Conservation (phyloP, 805 yeast genomes). For the Sugiyamaella floridensis region DNA sequence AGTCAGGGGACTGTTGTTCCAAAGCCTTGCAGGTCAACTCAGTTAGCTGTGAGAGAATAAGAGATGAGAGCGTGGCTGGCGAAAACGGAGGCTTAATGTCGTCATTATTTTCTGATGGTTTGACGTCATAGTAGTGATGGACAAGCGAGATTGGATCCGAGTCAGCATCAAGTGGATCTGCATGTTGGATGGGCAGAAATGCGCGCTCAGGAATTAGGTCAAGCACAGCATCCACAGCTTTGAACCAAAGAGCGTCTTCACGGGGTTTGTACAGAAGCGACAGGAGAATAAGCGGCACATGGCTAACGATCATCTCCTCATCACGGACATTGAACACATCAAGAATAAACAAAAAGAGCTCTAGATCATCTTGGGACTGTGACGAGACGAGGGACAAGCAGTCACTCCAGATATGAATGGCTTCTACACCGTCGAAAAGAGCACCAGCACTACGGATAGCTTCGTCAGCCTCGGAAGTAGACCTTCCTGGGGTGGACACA, state of each 20-base stretch:
- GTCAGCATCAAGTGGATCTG: constrained; percentile 21
- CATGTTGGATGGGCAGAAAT: constrained; percentile 46
- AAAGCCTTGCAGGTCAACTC: background rate
- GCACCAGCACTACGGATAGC: constrained; percentile 53
- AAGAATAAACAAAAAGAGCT: constrained; percentile 52
- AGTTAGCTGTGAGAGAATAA: constrained; percentile 12
- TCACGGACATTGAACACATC: constrained; percentile 68
- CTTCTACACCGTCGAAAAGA: constrained; percentile 83
- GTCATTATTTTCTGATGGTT: constrained; percentile 6
- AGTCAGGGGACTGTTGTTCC: background rate
- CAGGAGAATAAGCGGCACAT: constrained; percentile 65
- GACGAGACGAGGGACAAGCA: constrained; percentile 38
- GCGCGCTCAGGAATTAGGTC: constrained; percentile 58
- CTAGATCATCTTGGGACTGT: constrained; percentile 31
- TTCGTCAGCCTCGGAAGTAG: constrained; percentile 34
- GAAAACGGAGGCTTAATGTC: constrained; percentile 13
- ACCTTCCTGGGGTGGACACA: constrained; percentile 2
- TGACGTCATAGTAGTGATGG: constrained; percentile 8
- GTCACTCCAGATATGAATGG: constrained; percentile 68
- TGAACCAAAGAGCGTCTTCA: constrained; percentile 30
- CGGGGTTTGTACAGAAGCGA: constrained; percentile 24
- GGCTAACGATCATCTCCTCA: constrained; percentile 75
- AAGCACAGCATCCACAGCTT: constrained; percentile 40
- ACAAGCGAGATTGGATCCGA: constrained; percentile 27
- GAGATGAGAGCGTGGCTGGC: constrained; percentile 12